Conservation (phyloP, 805 yeast genomes). For the Blastobotrys peoriensis region DNA sequence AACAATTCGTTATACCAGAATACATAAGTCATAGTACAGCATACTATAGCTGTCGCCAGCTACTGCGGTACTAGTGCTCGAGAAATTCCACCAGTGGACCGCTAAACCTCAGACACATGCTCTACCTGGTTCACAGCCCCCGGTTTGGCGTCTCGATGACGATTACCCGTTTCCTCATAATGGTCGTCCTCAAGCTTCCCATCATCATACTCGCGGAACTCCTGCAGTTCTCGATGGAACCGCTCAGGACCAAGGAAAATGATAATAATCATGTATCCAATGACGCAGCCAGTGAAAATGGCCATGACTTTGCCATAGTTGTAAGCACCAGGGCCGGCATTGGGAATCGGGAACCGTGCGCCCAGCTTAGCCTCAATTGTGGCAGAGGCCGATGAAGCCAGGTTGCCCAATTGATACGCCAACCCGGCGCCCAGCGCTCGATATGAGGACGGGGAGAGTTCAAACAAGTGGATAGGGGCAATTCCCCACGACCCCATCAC, state of each 20-base stretch:
- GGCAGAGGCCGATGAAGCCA: slow-evolving; percentile 64
- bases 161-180: no score
- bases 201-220: not conserved
- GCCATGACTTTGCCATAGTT: slow-evolving; percentile 66
- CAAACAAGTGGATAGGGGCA: slow-evolving; percentile 57
- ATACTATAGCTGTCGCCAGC: no score
- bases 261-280: slow-evolving; percentile 43
- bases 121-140: no score
- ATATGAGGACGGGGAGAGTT: slow-evolving; percentile 60
- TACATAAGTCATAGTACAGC: no score
- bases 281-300: slow-evolving; percentile 58
- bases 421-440: slow-evolving; percentile 56
- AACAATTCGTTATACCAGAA: no score
- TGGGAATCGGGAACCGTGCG: slow-evolving; percentile 46
- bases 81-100: no score
- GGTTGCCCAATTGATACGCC: slow-evolving; percentile 66
- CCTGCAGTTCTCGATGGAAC: slow-evolving; percentile 1
- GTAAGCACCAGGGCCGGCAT: slow-evolving; percentile 31
- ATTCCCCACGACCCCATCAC: slow-evolving; percentile 74
- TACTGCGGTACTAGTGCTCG: no score
- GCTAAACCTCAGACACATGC: no score
- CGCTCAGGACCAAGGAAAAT: slow-evolving; percentile 52
- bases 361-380: slow-evolving; percentile 63
- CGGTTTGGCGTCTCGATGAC: no score
- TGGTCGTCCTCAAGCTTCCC: not conserved